These are phyloP conservation scores for Naumovozyma baii DNA, from an alignment of 805 yeast species.

Conservation along the genomic window DNA sequence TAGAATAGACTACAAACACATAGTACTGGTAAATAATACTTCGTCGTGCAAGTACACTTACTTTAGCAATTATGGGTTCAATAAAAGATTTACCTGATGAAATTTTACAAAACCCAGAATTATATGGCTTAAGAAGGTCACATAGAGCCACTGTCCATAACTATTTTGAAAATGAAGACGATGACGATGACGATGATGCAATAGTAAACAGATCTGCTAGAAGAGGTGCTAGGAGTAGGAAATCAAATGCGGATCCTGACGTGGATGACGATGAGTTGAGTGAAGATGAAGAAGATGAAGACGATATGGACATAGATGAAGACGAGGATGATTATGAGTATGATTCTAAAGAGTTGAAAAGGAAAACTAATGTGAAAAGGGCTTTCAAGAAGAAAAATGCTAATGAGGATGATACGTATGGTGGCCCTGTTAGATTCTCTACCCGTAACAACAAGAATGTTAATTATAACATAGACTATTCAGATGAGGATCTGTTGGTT, in stretches of 20 bases:
- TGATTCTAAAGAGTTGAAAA: slow-evolving; percentile 9
- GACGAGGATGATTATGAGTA: slow-evolving; percentile 16
- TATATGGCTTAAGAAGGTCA: slow-evolving; percentile 76
- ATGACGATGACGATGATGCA: slow-evolving; percentile 28
- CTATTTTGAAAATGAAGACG: slow-evolving; percentile 19
- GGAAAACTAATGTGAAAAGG: slow-evolving; percentile 15
- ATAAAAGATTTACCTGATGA: slow-evolving; percentile 36
- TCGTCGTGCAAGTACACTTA: too few relatives aligned
- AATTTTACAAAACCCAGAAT: slow-evolving; percentile 60
- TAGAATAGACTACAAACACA: too few relatives aligned
- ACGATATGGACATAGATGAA: slow-evolving; percentile 26
- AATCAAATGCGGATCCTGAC: slow-evolving; percentile 21
- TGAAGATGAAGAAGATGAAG: slow-evolving; percentile 18
- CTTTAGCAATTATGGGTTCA: slow-evolving; percentile 1
- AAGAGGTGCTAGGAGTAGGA: slow-evolving; percentile 12
- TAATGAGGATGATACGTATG: slow-evolving; percentile 11
- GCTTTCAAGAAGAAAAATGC: slow-evolving; percentile 8
- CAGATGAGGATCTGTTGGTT: slow-evolving; percentile 36
- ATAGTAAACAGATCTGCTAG: slow-evolving; percentile 4
- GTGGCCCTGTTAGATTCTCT: slow-evolving; percentile 62
- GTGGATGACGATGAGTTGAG: slow-evolving; percentile 23
- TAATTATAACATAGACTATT: slow-evolving; percentile 67
- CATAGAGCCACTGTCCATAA: slow-evolving; percentile 43
- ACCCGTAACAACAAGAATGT: slow-evolving; percentile 56
- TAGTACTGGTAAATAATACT: too few relatives aligned